Evolutionary conservation across 1,139 yeast genomes (phyloP), one percentile per base, ranked within the genome.

Genomic region (Yamadazyma mexicana): DNA sequence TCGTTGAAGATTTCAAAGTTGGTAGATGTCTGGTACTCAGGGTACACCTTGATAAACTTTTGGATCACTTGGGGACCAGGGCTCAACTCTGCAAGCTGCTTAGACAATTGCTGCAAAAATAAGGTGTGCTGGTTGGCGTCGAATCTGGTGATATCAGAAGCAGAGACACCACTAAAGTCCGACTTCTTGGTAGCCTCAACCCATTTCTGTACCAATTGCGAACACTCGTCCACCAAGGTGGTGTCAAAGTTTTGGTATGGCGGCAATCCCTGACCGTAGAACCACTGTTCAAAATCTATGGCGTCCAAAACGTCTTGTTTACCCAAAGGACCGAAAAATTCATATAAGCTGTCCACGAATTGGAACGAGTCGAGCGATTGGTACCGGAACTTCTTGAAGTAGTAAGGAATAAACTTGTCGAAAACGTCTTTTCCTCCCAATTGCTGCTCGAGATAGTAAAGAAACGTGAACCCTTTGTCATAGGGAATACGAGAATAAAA

Each of bases 221-320:
- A 62, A 30, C 64, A 63, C 45, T 56, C 60, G 40, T 57, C 61
- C 1, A 68, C 69, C 42, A 65, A 55, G 7, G 62, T 58, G 8
- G 61, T 52, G 40, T 65, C 69, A 37, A 59, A 62, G 3, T 50
- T 35, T 11, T 69, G 69, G 22, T 46, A 42, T 24, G 63, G 64
- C 1, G 68, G 67, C 34, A 64, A 49, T 1, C 69, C 71, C 26
- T 57, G 42, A 4, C 53, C 58, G 44, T 51, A 60, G 16, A 65
- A 50, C 69, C 69, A 64, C 15, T 74, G 75, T 40, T 79, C 83
- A 48, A 84, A 81, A 55, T 88, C 87, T 48, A 92, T 86, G 47
- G 73, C 80, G 53, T 88, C 95, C 50, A 92, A 74, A 38, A 92
- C 88, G 40, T 67, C 72, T 58, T 83, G 85, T 17, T 96, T 98